A percentile compares a stretch with the other conserved stretches of the same genome.
phyloP scores from a whole-genome alignment of 2,329 filamentous ascomycete species.

The Penicillium aurantiogriseum region DNA sequence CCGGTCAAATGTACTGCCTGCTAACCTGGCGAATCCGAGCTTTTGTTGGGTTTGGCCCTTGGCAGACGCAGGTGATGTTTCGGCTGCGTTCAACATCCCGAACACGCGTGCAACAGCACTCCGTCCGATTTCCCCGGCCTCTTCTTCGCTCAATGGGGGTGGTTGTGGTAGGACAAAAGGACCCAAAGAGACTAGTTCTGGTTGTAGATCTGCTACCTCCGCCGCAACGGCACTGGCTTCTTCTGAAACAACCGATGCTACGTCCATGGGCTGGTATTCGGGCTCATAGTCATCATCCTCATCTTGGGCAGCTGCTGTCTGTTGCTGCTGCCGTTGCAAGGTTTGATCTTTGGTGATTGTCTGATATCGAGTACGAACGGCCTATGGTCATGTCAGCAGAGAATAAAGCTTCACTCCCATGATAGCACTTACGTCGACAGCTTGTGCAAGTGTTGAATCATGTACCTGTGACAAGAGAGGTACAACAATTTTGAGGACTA shows the following conservation, averaged over 20 bases:
- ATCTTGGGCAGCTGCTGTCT: conserved; percentile 44
- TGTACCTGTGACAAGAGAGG: conserved; percentile 73
- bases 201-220: conserved; percentile 69
- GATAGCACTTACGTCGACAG: conserved; percentile 60
- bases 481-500: conserved; percentile 79
- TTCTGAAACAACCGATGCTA: conserved; percentile 24
- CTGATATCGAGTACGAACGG: conserved; percentile 40
- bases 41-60: conserved; percentile 51
- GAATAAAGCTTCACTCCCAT: neutral
- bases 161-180: conserved; percentile 79
- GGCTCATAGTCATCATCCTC: conserved; percentile 95
- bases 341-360: conserved; percentile 39
- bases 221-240: conserved; percentile 71
- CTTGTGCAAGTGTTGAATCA: conserved; percentile 64
- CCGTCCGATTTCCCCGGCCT: conserved; percentile 71
- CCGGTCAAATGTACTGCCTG: conserved; percentile 77
- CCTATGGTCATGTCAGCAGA: conserved; percentile 29
- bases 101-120: conserved; percentile 76
- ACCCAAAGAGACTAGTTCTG: conserved; percentile 60
- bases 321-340: conserved; percentile 32
- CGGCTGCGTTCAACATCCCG: conserved; percentile 69
- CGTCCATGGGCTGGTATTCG: conserved; percentile 72
- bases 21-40: conserved; percentile 76
- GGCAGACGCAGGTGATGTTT: conserved; percentile 61
- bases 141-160: conserved; percentile 67